Conservation (phyloP, 1,284 basidiomycete species). For the Boletellus sp. region DNA sequence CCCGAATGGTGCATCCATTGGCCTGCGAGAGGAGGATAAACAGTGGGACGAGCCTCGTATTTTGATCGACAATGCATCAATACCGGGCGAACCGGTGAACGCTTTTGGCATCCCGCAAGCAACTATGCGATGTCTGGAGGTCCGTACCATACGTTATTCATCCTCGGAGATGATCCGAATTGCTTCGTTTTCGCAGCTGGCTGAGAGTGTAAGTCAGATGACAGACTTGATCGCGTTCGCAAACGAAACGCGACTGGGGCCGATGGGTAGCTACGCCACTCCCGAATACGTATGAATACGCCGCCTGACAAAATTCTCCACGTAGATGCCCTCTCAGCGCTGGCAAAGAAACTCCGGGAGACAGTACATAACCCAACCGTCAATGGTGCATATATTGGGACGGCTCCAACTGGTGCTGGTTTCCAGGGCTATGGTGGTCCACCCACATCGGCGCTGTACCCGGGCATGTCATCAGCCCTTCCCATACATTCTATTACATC, state of each 20-base stretch:
- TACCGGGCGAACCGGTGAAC: conserved; percentile 77
- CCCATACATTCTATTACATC: conserved; percentile 30
- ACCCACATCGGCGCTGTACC: conserved; percentile 43
- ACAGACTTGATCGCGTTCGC: conserved; percentile 67
- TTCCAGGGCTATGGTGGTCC: conserved; percentile 26
- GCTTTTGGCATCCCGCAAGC: conserved; percentile 82
- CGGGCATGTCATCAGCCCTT: conserved; percentile 42
- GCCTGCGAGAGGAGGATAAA: conserved; percentile 45
- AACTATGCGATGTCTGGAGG: conserved; percentile 81
- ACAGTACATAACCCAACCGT: conserved; percentile 17
- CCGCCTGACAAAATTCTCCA: conserved; percentile 23
- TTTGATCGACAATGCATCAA: conserved; percentile 52
- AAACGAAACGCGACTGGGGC: conserved; percentile 51
- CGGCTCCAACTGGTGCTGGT: conserved; percentile 16
- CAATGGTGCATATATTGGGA: conserved; percentile 25
- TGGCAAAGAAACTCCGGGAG: conserved; percentile 34
- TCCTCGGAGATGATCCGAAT: conserved; percentile 4
- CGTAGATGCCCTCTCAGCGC: conserved; percentile 32
- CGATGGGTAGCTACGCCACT: conserved; percentile 52
- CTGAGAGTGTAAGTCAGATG: conserved; percentile 76
- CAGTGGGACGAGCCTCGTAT: conserved; percentile 61
- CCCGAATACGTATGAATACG: conserved; percentile 29
- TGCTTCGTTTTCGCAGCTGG: conserved; percentile 43
- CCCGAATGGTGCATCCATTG: conserved; percentile 30
- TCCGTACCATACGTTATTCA: conserved; percentile 28